Base-by-base conservation (phyloP, 2,329 filamentous ascomycete genomes). In the Scytalidium lignicola region DNA sequence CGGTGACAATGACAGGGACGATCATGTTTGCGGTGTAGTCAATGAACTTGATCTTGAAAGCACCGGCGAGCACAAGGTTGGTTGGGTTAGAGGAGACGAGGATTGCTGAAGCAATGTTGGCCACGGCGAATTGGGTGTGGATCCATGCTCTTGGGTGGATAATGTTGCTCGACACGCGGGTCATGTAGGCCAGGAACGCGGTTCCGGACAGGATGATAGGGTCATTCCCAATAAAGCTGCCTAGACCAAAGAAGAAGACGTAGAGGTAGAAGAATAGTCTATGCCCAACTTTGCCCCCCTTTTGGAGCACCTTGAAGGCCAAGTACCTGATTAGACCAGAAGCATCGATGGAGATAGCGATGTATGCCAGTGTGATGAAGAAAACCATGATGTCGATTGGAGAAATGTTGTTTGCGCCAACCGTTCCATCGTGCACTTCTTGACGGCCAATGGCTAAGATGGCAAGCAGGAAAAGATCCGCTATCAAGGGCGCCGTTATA, bases 11-110 rank as follows among this genome's bases (percentile, higher is more conserved):
- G 1, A 86, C 83, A 0, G 86, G 86, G 0, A 89, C 82, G 17
- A 89, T 83, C 76, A 89, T 86, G 60, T 89, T 87, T n/a, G 82
- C 85, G 0, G 85, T 88, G 60, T 89, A 89, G 39, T 79, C 73
- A 60, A 89, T 79, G 63, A 89, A 89, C 45, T 77, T 84, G 68
- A 89, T 83, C 3, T 78, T 60, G 59, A 89, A 89, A 2, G 86
- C 86, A 3, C 85, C 85, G 0, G 85, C 84, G 0, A 89, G 74
- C 0, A 89, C 85, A 7, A 89, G 74, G 48, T 90, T 90, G 2
- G 86, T 89, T 0, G 86, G 86, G 51, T 90, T 90, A 0, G 85
- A 89, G 0, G 86, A 89, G 9, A 90, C 86, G 8, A 90, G 71
- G 20, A 89, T 86, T 0, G 86, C 85, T 0, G 86, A 89, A 2